These are phyloP conservation scores for Coniosporium tulheliwenetii DNA, from an alignment of 2,329 filamentous ascomycete species.

Conservation along the genomic window DNA sequence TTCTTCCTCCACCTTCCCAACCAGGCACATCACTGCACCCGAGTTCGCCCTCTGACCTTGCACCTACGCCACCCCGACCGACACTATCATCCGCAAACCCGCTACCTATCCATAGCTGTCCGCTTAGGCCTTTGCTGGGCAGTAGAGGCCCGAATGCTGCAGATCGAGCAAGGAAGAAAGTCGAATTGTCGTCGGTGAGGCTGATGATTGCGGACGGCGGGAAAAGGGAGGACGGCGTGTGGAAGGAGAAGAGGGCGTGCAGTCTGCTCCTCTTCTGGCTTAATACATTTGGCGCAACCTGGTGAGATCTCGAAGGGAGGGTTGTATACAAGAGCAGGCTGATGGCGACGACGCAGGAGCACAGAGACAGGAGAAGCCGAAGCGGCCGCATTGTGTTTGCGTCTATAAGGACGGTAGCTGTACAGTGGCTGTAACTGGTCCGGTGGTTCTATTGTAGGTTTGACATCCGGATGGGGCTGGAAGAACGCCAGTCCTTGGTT, in stretches of 20 bases:
- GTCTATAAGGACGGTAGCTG: background rate
- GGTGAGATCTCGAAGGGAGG: conserved; percentile 10
- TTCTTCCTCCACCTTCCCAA: conserved; percentile 52
- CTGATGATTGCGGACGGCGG: conserved; percentile 92
- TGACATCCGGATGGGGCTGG: too few relatives aligned
- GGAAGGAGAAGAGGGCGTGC: conserved; percentile 30
- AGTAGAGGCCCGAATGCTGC: conserved; percentile 82
- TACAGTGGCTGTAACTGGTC: too few relatives aligned
- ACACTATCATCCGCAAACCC: conserved; percentile 73
- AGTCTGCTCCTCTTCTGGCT: conserved; percentile 11
- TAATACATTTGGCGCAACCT: conserved; percentile 8
- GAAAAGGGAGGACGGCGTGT: conserved; percentile 67
- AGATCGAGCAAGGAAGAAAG: conserved; percentile 84
- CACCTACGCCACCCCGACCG: conserved; percentile 36
- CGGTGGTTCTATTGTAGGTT: too few relatives aligned
- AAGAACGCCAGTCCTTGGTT: too few relatives aligned
- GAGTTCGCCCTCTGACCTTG: conserved; percentile 60
- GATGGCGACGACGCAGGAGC: conserved; percentile 25
- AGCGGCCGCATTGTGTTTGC: conserved; percentile 18
- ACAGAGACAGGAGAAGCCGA: conserved; percentile 25
- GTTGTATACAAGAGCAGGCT: conserved; percentile 26
- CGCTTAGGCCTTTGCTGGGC: conserved; percentile 62
- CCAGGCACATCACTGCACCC: conserved; percentile 91
- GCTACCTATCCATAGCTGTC: conserved; percentile 83
- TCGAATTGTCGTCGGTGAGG: conserved; percentile 94